Evolutionary conservation across 108 stramenopile species (phyloP).

Genomic region (Cylindrotheca fusiformis): DNA sequence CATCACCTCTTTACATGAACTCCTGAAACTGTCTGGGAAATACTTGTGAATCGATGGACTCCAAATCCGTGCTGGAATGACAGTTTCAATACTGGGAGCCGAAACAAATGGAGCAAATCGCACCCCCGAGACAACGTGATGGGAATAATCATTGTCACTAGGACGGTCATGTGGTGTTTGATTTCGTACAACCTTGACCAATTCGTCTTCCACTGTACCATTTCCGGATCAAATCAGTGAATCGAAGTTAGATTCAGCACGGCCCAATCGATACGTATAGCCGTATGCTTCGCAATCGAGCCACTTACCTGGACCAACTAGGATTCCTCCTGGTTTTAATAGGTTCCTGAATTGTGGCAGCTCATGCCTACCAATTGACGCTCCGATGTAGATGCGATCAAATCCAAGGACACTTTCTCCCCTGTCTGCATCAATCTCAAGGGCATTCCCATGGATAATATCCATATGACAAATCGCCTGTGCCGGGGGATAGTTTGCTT

Average conservation of each 20-base stretch:
- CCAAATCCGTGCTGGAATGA: conserved; percentile 77
- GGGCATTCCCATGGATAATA: conserved; percentile 75
- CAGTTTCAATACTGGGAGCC: conserved; percentile 22
- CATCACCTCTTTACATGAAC: conserved; percentile 52
- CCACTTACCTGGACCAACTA: conserved; percentile 86
- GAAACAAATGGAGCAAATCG: conserved; percentile 64
- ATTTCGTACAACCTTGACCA: conserved; percentile 71
- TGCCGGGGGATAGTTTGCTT: conserved; percentile 6
- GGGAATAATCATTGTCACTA: conserved; percentile 39
- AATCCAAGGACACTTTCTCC: conserved; percentile 77
- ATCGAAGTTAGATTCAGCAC: neutral
- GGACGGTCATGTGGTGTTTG: conserved; percentile 7
- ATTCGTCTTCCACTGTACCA: conserved; percentile 83
- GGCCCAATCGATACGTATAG: too few species aligned
- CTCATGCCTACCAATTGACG: conserved; percentile 52
- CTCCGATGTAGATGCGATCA: conserved; percentile 89
- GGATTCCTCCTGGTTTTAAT: conserved; percentile 77
- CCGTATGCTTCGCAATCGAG: too few species aligned
- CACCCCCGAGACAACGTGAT: conserved; percentile 68
- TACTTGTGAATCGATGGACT: conserved; percentile 47
- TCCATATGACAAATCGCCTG: conserved; percentile 41
- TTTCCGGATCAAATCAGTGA: neutral
- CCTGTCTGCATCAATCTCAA: conserved; percentile 39
- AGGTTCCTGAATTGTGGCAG: conserved; percentile 58
- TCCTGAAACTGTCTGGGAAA: conserved; percentile 64